Evolutionary conservation across 2,329 filamentous ascomycete genomes (phyloP).

Genomic region (Diplodia intermedia): DNA sequence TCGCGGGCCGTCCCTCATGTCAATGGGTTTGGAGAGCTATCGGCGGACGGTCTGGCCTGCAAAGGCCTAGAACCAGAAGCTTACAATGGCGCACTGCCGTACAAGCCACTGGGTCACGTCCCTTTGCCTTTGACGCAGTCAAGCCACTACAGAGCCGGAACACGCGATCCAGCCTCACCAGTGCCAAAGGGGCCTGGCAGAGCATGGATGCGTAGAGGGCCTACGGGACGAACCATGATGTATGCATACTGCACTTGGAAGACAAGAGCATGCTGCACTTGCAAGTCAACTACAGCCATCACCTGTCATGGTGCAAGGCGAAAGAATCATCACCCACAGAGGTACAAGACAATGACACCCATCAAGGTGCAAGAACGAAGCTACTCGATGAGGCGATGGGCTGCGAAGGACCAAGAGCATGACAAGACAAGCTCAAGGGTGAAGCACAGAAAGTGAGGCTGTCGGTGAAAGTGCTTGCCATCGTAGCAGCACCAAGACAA

Average conservation of each 20-base stretch:
- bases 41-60: background rate
- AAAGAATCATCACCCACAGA: background rate
- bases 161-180: too few species aligned
- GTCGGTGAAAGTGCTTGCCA: background rate
- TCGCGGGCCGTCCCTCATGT: background rate
- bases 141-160: too few species aligned
- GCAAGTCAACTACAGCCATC: too few species aligned
- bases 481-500: background rate
- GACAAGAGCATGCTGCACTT: too few species aligned
- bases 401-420: background rate
- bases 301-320: background rate
- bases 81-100: background rate
- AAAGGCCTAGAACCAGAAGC: background rate
- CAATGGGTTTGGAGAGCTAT: background rate
- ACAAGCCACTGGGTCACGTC: background rate
- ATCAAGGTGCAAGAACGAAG: background rate
- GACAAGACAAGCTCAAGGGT: background rate
- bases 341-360: background rate
- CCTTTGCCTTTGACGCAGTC: background rate
- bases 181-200: too few species aligned
- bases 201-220: too few species aligned
- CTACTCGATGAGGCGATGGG: background rate
- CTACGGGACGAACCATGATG: too few species aligned
- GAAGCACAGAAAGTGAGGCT: slow-evolving; percentile 9
- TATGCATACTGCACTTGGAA: too few species aligned